Base-by-base conservation (phyloP, 768 basidiomycete species). In the Suillus brevipes region DNA sequence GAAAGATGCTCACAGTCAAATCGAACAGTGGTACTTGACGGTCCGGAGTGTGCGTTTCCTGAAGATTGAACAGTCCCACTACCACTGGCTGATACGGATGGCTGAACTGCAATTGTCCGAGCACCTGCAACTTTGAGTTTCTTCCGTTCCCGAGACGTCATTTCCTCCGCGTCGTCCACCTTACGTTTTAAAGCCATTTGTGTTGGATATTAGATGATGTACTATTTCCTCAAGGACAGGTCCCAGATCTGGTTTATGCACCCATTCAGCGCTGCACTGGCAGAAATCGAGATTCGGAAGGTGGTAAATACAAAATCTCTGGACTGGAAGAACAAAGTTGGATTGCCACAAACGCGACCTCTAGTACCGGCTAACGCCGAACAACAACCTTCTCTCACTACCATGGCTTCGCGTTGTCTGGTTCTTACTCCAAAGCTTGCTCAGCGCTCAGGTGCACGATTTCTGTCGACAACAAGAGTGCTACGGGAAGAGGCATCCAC, bases 31-130 rank as follows among this genome's bases (percentile, higher is more conserved):
- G 78, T 73, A 55, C 75, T 80, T 4, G 83, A 84, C n/a, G 80
- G 78, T 1, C 81, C 79, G 8, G 82, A 77, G 4, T 68, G 74
- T 6, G 76, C 74, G 69, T 74, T 78, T 36, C 68, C 38, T 47
- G 66, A 63, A n/a, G 66, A 58, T n/a, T 58, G 55, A 6, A n/a
- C 61, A 36, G 47, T 47, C 20, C 64, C 63, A 28, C 64, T 63
- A 18, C 68, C 65, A 56, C 67, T 66, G 0, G 56, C 53, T 18
- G 69, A 9, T 0, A 69, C 45, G 38, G 63, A 58, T 40, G 78
- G 63, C 70, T 94, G 90, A 1, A 92, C 85, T 4, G 84, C 78
- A 64, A 94, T 92, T 4, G 85, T 85, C 13, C 91, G 85, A 12
- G 91, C 89, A 60, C 77, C 78, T 18, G 79, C 78, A 18, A 90